Evolutionary conservation across 257 asterid species (phyloP), one percentile per base, ranked within the genome.

Genomic region (Solanum acaule): DNA sequence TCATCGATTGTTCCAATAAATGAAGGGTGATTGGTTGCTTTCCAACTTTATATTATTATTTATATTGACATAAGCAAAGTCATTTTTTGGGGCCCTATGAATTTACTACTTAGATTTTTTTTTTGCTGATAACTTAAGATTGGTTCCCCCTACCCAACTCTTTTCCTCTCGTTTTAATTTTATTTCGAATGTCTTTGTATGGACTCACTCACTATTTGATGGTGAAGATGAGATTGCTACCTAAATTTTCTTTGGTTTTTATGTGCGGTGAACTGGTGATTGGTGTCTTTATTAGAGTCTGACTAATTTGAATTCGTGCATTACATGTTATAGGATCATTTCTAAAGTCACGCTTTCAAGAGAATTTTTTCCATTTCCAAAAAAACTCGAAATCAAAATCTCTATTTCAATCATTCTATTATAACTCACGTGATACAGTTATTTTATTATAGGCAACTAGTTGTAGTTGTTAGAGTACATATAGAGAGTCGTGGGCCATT

Each of bases 341-440:
- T 59, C 1, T 59, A 0, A 22, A 59, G 5, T 3, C 12, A 22
- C 27, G 0, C 27, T 20, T n/a, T n/a, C n/a, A n/a, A n/a, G n/a
- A n/a, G 0, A 0, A 23, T n/a, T 4, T 10, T 63, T 63, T 63
- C 1, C 65, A 2, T n/a, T 22, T 8, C 0, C 3, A 22, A 1
- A 22, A 3, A 27, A n/a, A 3, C 4, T 63, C 7, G 1, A n/a
- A 63, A 10, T 2, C 0, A 0, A 63, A 10, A 4, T 63, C 1
- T 63, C 6, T 23, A 1, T 2, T 3, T 63, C 7, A 63, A 23
- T 23, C 1, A 10, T 63, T 4, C 7, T 63, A 23, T 0, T 0
- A 5, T 2, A n/a, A 63, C 1, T 63, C 4, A 63, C 0, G 3
- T 63, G 3, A 63, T n/a, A 3, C n/a, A 59, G 5, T 2, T 7